phyloP scores from a whole-genome alignment of 1,284 basidiomycete species.

The Malassezia equina region DNA sequence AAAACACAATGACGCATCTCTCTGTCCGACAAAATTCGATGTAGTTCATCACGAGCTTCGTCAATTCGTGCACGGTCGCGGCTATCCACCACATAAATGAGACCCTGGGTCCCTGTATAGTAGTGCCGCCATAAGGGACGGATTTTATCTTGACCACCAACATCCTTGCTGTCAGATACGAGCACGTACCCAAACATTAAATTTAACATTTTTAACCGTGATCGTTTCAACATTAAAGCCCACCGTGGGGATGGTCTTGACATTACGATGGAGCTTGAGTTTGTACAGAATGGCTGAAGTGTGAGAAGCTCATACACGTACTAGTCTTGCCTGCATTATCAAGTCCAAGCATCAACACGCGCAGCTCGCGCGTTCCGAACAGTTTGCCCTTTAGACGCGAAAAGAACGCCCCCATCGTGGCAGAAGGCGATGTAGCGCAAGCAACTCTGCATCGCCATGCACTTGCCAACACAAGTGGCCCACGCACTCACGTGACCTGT shows the following conservation, averaged over 20 bases:
- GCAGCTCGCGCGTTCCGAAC: conserved; percentile 99
- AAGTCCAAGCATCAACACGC: conserved; percentile 70
- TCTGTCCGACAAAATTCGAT: conserved; percentile 88
- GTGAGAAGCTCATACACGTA: conserved; percentile 5
- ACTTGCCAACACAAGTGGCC: not conserved
- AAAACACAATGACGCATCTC: conserved; percentile 97
- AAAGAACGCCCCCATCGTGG: conserved; percentile 38
- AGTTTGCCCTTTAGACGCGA: conserved; percentile 71
- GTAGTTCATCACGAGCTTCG: conserved; percentile 89
- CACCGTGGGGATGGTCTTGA: conserved; percentile 98
- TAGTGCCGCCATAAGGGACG: conserved; percentile 77
- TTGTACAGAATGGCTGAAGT: conserved; percentile 85
- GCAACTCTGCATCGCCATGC: not conserved
- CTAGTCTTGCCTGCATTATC: conserved; percentile 69
- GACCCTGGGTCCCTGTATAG: conserved; percentile 59
- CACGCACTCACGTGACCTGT: conserved; percentile 1
- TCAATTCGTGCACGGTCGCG: conserved; percentile 88
- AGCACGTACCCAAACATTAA: conserved; percentile 33
- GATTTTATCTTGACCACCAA: conserved; percentile 52
- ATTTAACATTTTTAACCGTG: conserved; percentile 50
- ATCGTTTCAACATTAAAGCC: conserved; percentile 52
- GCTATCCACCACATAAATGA: conserved; percentile 61
- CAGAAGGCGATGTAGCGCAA: not conserved
- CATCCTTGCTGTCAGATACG: conserved; percentile 39
- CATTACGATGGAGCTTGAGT: conserved; percentile 97